Evolutionary conservation across 164 flowering plant species (phyloP).

Genomic region (Vitis cinerea): DNA sequence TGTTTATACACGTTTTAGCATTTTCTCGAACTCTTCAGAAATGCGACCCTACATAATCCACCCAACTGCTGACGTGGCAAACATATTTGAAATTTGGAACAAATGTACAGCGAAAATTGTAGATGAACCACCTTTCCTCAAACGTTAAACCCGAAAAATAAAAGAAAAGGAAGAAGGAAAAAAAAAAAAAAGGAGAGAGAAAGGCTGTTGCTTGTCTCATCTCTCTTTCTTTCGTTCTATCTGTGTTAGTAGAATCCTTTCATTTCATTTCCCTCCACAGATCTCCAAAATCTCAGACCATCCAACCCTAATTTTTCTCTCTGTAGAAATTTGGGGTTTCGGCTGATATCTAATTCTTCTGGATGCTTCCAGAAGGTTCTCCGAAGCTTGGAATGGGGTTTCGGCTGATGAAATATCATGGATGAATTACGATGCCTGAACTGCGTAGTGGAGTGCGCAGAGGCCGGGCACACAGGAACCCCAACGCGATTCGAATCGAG

Average conservation of each 20-base stretch:
- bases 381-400: neutral
- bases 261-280: slow-evolving; percentile 24
- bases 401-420: slow-evolving; percentile 34
- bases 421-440: slow-evolving; percentile 58
- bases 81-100: no score
- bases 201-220: neutral
- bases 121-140: neutral
- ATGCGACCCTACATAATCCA: no score
- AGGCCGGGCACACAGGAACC: slow-evolving; percentile 32
- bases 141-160: neutral
- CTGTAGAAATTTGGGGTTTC: neutral
- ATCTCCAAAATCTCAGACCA: slow-evolving; percentile 20
- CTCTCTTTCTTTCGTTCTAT: neutral
- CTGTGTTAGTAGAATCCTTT: slow-evolving; percentile 1
- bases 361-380: slow-evolving; percentile 15
- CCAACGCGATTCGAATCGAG: slow-evolving; percentile 13
- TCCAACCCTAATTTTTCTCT: slow-evolving; percentile 17
- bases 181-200: neutral
- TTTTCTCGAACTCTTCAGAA: no score
- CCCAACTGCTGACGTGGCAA: neutral
- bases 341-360: slow-evolving; percentile 7
- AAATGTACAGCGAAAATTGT: neutral
- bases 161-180: neutral
- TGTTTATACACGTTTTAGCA: no score
- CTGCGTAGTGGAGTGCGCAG: slow-evolving; percentile 62